Conservation (phyloP, 768 basidiomycete genomes). For the Xanthoconium stramineum region DNA sequence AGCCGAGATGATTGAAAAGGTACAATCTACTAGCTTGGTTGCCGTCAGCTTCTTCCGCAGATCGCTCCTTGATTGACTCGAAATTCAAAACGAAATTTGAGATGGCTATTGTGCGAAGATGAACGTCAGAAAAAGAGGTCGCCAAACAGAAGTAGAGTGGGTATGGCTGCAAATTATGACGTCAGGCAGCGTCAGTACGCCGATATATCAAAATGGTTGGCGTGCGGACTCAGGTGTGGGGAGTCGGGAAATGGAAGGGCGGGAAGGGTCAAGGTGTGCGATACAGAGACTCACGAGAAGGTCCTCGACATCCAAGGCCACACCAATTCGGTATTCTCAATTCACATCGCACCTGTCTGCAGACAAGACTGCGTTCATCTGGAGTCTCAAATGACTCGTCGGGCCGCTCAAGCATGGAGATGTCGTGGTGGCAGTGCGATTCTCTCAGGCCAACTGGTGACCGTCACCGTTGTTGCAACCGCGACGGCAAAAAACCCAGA, state of each 20-base stretch:
- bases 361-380: background rate
- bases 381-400: background rate
- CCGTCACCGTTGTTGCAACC: background rate
- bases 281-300: background rate
- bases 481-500: background rate
- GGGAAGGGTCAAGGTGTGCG: background rate
- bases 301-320: background rate
- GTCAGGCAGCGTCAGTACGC: no score
- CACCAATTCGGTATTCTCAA: background rate
- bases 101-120: no score
- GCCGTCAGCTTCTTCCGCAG: no score
- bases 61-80: no score
- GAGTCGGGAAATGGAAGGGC: background rate
- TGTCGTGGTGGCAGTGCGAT: background rate
- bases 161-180: no score
- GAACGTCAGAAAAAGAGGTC: no score
- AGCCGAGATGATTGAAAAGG: no score
- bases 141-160: no score
- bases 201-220: background rate
- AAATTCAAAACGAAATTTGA: no score
- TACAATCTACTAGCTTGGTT: no score
- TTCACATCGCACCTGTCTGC: background rate
- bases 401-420: background rate
- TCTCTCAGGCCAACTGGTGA: background rate
- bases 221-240: background rate